A percentile compares a stretch with the other conserved stretches of the same genome.
Evolutionary conservation across 495 filamentous ascomycete genomes (phyloP).

Genomic region (Podospora conica): DNA sequence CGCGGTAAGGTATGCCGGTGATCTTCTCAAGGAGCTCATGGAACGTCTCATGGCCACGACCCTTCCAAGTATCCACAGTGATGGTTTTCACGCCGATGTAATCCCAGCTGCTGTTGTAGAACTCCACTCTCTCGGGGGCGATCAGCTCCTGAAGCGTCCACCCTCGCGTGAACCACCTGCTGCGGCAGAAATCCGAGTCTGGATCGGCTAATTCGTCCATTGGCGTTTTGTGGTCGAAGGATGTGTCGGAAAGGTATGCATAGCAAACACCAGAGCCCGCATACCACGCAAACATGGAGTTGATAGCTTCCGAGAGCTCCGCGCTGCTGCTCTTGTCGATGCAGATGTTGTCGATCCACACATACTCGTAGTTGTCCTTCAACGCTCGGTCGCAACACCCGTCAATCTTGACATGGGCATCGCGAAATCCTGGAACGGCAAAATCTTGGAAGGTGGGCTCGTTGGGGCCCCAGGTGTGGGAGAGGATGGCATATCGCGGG

Average conservation of each 20-base stretch:
- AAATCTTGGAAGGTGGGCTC: constrained; percentile 4
- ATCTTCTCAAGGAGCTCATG: not conserved
- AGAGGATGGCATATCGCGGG: constrained; percentile 7
- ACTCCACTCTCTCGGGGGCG: constrained; percentile 2
- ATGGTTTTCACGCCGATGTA: constrained; percentile 15
- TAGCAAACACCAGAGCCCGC: constrained; percentile 1
- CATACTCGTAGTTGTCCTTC: not conserved
- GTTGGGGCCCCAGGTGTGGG: constrained; percentile 3
- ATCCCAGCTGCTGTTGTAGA: not conserved
- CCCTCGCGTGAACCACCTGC: not conserved
- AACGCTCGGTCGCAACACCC: constrained; percentile 3
- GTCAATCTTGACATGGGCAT: constrained; percentile 4
- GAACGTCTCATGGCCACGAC: too few relatives aligned
- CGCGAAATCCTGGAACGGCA: not conserved
- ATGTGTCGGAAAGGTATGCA: constrained; percentile 7
- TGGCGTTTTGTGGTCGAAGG: not conserved
- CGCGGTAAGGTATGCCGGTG: not conserved
- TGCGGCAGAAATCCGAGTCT: not conserved
- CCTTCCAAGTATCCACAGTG: too few relatives aligned
- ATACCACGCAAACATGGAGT: constrained; percentile 14
- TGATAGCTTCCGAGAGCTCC: constrained; percentile 11
- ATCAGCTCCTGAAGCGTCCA: constrained; percentile 8
- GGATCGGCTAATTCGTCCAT: not conserved
- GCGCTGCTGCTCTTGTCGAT: constrained; percentile 17
- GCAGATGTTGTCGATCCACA: constrained; percentile 15